Base-by-base conservation (phyloP, 805 yeast genomes). In the Groenewaldozyma salmanticensis region DNA sequence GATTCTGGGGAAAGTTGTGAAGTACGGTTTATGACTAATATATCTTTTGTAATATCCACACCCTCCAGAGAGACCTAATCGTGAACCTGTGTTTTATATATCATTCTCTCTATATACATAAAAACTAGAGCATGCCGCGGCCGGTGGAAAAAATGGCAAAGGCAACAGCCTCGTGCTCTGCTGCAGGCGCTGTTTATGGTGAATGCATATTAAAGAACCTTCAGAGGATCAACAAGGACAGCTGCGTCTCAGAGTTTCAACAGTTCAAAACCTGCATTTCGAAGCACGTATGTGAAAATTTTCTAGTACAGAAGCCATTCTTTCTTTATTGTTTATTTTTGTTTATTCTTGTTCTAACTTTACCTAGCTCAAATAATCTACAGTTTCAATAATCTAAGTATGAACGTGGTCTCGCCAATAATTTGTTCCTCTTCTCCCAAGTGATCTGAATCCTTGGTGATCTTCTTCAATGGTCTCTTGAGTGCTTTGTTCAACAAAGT, bases 391-490 rank as follows among this genome's bases (percentile, higher is more conserved):
- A 88, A 73, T 63, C 94, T 79, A 64, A 88, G 72, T 48, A 74
- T 72, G 69, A 88, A 79, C 39, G 75, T 65, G 38, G 95, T 80
- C 50, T 84, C 95, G 53, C 83, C 84, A 43, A 61, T 50, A 33
- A 72, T 64, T 61, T 86, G 94, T 57, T 86, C 94, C 66, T 90
- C 97, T 54, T 86, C 94, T 44, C 81, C 87, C 42, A 83, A 70
- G 31, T 64, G 63, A 11, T 61, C 61, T 20, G 70, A 66, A 44
- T 61, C 63, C 33, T 66, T 67, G 29, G 66, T 54, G 49, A 68
- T 52, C 55, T 61, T 61, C 39, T 72, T 74, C 43, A 81, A 59
- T 21, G 81, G 79, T 42, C 73, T 59, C 65, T 85, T 81, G 45
- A 94, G 77, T 33, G 87, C 75, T 71, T 88, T 90, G 42, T 74